These are phyloP conservation scores for Cyberlindnera bimundalis DNA, from an alignment of 805 yeast genomes.

Conservation along the genomic window DNA sequence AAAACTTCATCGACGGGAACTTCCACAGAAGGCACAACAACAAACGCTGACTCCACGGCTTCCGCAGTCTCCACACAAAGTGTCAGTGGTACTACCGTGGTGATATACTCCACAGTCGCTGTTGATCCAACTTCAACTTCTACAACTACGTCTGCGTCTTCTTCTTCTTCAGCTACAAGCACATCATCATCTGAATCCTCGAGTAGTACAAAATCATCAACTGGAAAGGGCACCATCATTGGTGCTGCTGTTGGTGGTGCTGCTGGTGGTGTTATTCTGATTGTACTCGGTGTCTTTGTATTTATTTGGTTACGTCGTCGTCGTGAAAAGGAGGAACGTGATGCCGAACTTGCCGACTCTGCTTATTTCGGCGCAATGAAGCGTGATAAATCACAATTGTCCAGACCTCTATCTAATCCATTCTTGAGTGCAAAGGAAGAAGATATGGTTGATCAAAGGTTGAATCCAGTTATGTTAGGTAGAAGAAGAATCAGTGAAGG, in stretches of 20 bases:
- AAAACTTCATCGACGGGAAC: conserved; percentile 23
- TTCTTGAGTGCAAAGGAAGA: conserved; percentile 66
- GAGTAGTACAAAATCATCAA: background rate
- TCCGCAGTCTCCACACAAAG: conserved; percentile 23
- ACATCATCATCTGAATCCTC: conserved; percentile 13
- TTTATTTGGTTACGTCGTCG: conserved; percentile 39
- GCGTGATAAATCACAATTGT: conserved; percentile 36
- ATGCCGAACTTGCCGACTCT: conserved; percentile 50
- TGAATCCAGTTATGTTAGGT: conserved; percentile 76
- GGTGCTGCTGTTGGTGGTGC: conserved; percentile 67
- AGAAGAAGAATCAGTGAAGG: conserved; percentile 84
- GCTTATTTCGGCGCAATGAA: conserved; percentile 57
- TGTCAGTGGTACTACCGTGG: conserved; percentile 19
- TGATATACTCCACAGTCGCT: conserved; percentile 23
- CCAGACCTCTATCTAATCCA: conserved; percentile 40
- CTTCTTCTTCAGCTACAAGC: conserved; percentile 26
- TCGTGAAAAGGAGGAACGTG: conserved; percentile 32
- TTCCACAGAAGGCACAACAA: conserved; percentile 22
- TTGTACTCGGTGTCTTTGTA: conserved; percentile 38
- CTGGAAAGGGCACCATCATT: conserved; percentile 28
- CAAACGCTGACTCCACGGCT: conserved; percentile 19
- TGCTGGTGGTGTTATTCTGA: conserved; percentile 51
- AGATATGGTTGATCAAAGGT: conserved; percentile 54
- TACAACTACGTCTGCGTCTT: conserved; percentile 10
- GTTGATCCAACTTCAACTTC: conserved; percentile 16